These are phyloP conservation scores for Entomortierella parvispora DNA, from an alignment of 192 early-diverging fungal genomes.

Conservation along the genomic window DNA sequence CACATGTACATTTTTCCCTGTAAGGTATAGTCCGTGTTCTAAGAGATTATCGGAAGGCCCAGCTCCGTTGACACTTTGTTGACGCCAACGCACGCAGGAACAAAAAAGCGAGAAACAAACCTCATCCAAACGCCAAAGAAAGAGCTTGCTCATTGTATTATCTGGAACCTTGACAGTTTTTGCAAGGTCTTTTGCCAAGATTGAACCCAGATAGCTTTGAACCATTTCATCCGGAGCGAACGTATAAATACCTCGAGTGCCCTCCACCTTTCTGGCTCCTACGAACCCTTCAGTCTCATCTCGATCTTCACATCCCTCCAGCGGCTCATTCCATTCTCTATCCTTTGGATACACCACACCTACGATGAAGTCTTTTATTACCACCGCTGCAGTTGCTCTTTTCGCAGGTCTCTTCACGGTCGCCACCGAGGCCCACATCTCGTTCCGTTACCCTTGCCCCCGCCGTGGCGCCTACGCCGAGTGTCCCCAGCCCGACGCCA, in stretches of 20 bases:
- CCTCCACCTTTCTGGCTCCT: not conserved
- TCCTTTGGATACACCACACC: not conserved
- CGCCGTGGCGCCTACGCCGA: constrained; percentile 42
- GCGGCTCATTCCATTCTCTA: not conserved
- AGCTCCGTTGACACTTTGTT: too few relatives aligned
- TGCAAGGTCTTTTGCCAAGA: too few relatives aligned
- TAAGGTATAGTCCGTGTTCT: too few relatives aligned
- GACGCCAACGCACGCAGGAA: too few relatives aligned
- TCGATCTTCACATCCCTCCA: not conserved
- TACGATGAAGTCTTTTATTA: constrained; percentile 41
- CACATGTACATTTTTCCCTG: too few relatives aligned
- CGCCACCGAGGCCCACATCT: constrained; percentile 40
- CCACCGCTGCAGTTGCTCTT: constrained; percentile 23
- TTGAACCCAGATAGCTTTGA: too few relatives aligned
- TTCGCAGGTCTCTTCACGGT: constrained; percentile 21
- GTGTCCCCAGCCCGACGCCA: constrained; percentile 30
- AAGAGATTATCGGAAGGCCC: too few relatives aligned
- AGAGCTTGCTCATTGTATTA: constrained; percentile 22
- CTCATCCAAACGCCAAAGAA: too few relatives aligned
- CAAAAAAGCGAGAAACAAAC: too few relatives aligned
- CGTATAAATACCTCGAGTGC: not conserved
- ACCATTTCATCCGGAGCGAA: too few relatives aligned
- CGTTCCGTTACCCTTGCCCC: constrained; percentile 46
- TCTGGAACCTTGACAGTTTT: too few relatives aligned
- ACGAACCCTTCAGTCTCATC: too few relatives aligned